phyloP scores from a whole-genome alignment of 1,284 basidiomycete species.

The Melampsora americana region DNA sequence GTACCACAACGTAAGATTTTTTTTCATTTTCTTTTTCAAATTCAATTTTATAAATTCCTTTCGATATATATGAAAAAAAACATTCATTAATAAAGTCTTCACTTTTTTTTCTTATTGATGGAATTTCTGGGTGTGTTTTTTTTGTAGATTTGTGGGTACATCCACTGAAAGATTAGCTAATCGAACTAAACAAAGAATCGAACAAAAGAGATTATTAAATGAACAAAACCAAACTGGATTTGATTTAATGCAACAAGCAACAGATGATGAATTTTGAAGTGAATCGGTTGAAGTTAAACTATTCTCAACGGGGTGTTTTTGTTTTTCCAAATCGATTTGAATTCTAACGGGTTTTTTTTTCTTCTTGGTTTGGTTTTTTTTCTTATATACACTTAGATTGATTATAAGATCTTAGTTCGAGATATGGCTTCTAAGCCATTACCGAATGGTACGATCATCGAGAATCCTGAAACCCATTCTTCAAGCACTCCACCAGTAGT shows the following conservation, averaged over 20 bases:
- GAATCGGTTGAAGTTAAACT: no score
- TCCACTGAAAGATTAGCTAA: conserved; percentile 19
- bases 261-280: conserved; percentile 42
- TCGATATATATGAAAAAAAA: no score
- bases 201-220: conserved; percentile 19
- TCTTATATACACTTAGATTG: no score
- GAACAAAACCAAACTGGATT: conserved; percentile 18
- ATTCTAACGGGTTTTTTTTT: no score
- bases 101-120: no score
- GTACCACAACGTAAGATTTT: neutral
- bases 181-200: conserved; percentile 21
- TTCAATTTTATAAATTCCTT: no score
- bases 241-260: conserved; percentile 21
- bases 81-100: no score
- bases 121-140: neutral
- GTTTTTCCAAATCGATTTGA: no score
- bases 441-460: neutral
- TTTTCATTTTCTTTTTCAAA: neutral
- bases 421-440: conserved; percentile 17
- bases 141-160: neutral
- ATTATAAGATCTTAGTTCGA: conserved; percentile 42
- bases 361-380: neutral
- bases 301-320: no score
- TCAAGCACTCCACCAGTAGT: neutral
- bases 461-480: no score